Evolutionary conservation across 2,329 filamentous ascomycete species (phyloP).

Genomic region (Fusarium sp.): DNA sequence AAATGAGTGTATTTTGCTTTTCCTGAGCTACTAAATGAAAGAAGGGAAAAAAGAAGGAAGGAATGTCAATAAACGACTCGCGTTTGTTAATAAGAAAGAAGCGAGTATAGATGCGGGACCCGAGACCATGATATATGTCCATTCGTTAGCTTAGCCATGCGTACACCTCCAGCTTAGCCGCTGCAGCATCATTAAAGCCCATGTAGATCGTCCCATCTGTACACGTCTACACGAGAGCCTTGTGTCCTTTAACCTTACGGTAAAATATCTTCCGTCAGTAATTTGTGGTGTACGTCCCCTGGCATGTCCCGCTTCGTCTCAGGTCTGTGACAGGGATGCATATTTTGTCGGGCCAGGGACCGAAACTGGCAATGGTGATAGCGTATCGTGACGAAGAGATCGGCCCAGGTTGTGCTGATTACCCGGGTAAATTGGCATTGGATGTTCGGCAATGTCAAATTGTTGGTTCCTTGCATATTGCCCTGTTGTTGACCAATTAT

Average conservation of each 20-base stretch:
- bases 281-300: slow-evolving; percentile 13
- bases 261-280: slow-evolving; percentile 40
- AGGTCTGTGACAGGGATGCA: slow-evolving; percentile 35
- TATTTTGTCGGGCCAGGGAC: slow-evolving; percentile 4
- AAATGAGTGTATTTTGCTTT: slow-evolving; percentile 16
- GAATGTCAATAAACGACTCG: slow-evolving; percentile 17
- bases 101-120: not conserved
- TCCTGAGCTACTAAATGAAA: not conserved
- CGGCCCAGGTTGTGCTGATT: slow-evolving; percentile 6
- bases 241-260: slow-evolving; percentile 25
- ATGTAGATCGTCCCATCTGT: slow-evolving; percentile 13
- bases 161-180: not conserved
- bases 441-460: slow-evolving; percentile 24
- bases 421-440: slow-evolving; percentile 5
- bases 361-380: slow-evolving; percentile 6
- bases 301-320: slow-evolving; percentile 40
- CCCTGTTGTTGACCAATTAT: slow-evolving; percentile 2
- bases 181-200: slow-evolving; percentile 2
- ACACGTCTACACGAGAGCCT: not conserved
- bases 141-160: not conserved
- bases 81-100: slow-evolving; percentile 13
- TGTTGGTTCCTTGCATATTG: slow-evolving; percentile 5
- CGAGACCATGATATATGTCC: slow-evolving; percentile 25
- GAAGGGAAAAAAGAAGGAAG: slow-evolving; percentile 7
- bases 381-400: slow-evolving; percentile 21